A percentile compares a stretch with the other conserved stretches of the same genome.
phyloP scores from a whole-genome alignment of 768 basidiomycete genomes.

The Postia placenta region DNA sequence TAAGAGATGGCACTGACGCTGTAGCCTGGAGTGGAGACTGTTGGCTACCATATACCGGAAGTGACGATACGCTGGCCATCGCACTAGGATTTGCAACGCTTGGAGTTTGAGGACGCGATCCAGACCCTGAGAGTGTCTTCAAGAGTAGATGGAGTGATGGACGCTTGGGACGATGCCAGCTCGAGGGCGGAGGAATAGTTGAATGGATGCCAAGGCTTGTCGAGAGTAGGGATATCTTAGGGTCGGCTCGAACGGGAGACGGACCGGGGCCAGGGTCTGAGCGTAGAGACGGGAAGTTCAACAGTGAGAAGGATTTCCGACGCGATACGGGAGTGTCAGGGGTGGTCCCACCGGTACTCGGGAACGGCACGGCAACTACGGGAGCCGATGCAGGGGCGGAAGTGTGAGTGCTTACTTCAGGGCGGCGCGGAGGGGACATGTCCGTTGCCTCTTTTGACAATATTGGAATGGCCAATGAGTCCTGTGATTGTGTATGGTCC shows the following conservation, averaged over 20 bases:
- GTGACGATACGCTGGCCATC: conserved; percentile 27
- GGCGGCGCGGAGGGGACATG: conserved; percentile 9
- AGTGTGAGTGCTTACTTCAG: conserved; percentile 5
- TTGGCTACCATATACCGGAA: conserved; percentile 30
- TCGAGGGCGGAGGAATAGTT: conserved; percentile 30
- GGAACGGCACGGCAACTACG: conserved; percentile 38
- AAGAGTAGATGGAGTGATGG: conserved; percentile 65
- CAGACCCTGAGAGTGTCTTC: conserved; percentile 36
- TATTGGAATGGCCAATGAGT: conserved; percentile 12
- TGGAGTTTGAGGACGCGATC: conserved; percentile 11
- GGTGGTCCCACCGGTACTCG: conserved; percentile 27
- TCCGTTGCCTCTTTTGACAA: conserved; percentile 2
- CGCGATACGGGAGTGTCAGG: conserved; percentile 26
- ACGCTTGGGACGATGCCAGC: conserved; percentile 43
- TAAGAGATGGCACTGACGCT: conserved; percentile 1
- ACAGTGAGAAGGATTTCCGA: conserved; percentile 30
- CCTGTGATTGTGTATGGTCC: conserved; percentile 1
- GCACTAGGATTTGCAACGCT: conserved; percentile 21
- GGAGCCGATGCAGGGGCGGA: conserved; percentile 8
- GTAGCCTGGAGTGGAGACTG: conserved; percentile 1
- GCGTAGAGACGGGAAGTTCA: conserved; percentile 26
- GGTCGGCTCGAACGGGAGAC: not conserved
- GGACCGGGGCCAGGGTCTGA: conserved; percentile 15
- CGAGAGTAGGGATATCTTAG: too few relatives aligned
- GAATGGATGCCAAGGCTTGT: conserved; percentile 17